Evolutionary conservation across 768 basidiomycete genomes (phyloP).

Genomic region (Tephrocybe sp.): DNA sequence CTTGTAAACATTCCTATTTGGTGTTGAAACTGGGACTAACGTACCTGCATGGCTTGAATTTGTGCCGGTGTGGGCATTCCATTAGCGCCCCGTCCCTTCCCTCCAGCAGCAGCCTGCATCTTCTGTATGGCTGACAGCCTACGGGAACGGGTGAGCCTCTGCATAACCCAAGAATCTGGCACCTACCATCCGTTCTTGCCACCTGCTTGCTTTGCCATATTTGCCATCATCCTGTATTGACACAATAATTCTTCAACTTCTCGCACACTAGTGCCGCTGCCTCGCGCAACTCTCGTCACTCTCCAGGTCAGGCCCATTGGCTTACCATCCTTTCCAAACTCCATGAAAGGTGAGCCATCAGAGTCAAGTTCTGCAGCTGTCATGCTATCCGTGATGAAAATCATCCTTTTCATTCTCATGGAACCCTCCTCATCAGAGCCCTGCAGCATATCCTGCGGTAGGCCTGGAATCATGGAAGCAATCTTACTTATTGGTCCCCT

Average conservation of each 20-base stretch:
- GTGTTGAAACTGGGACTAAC: constrained; percentile 20
- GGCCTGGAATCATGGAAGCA: constrained; percentile 97
- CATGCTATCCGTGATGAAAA: constrained; percentile 99
- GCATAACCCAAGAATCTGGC: neutral
- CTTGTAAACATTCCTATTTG: neutral
- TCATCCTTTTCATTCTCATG: constrained; percentile 92
- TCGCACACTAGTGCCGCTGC: constrained; percentile 90
- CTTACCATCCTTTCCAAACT: constrained; percentile 77
- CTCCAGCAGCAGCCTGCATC: constrained; percentile 84
- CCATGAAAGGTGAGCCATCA: constrained; percentile 90
- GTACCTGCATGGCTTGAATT: constrained; percentile 90
- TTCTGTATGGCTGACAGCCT: constrained; percentile 90
- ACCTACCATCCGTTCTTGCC: constrained; percentile 93
- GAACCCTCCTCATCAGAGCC: constrained; percentile 94
- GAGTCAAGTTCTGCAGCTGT: constrained; percentile 90
- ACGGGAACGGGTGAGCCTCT: neutral
- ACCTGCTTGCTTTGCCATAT: constrained; percentile 97
- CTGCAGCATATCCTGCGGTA: constrained; percentile 87
- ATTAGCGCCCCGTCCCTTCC: constrained; percentile 81
- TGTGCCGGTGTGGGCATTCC: constrained; percentile 93
- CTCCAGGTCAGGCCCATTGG: constrained; percentile 87
- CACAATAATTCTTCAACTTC: constrained; percentile 98
- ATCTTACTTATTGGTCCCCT: constrained; percentile 99
- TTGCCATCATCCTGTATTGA: constrained; percentile 98
- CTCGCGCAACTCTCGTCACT: constrained; percentile 85